phyloP scores from a whole-genome alignment of 1,284 basidiomycete genomes.

The Pterulicium gracile region DNA sequence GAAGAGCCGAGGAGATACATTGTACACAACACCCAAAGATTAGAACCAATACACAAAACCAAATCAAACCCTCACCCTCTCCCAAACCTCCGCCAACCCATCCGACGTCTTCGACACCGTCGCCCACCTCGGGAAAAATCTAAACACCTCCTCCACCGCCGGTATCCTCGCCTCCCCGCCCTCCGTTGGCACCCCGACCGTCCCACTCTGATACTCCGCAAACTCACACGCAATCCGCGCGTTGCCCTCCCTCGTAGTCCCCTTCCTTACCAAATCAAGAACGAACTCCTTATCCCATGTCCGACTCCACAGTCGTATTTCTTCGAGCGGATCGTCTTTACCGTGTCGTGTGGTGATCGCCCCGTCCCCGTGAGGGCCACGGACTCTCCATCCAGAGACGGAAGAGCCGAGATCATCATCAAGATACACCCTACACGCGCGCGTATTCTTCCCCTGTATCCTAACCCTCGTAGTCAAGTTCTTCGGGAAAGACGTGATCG shows the following conservation, averaged over 20 bases:
- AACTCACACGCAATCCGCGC: constrained; percentile 60
- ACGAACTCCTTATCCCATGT: constrained; percentile 52
- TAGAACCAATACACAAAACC: too few relatives aligned
- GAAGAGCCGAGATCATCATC: constrained; percentile 24
- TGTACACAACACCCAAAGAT: too few relatives aligned
- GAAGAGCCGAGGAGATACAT: too few relatives aligned
- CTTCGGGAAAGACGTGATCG: constrained; percentile 23
- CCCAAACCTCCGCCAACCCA: constrained; percentile 52
- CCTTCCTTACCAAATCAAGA: constrained; percentile 38
- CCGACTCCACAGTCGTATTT: constrained; percentile 56
- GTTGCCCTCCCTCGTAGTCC: constrained; percentile 13
- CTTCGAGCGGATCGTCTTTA: constrained; percentile 27
- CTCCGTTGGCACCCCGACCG: constrained; percentile 26
- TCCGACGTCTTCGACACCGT: constrained; percentile 44
- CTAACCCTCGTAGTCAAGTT: constrained; percentile 29
- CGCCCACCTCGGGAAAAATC: constrained; percentile 61
- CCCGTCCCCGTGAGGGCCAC: constrained; percentile 23
- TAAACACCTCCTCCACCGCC: constrained; percentile 58
- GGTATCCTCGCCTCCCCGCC: constrained; percentile 36
- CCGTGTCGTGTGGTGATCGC: constrained; percentile 35
- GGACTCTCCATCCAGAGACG: constrained; percentile 17
- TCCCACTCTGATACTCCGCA: constrained; percentile 55
- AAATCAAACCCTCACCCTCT: constrained; percentile 31
- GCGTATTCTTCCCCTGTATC: constrained; percentile 47
- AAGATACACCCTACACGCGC: constrained; percentile 53